These are phyloP conservation scores for Alternaria brassicicola DNA, from an alignment of 2,329 filamentous ascomycete genomes.

Conservation along the genomic window DNA sequence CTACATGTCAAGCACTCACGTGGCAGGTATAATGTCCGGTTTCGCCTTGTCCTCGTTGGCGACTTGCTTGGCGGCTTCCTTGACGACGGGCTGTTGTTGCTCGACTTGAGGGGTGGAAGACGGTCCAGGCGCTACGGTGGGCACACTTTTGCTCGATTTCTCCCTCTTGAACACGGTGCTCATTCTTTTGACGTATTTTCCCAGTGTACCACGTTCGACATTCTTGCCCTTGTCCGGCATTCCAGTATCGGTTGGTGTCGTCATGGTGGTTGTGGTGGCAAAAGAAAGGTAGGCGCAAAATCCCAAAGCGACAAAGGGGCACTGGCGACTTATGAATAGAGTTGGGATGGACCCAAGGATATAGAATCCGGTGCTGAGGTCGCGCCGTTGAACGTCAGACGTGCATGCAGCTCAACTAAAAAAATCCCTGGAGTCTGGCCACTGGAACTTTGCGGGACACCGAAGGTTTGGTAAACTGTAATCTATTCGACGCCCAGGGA, in stretches of 20 bases:
- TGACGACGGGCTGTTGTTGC: conserved; percentile 3
- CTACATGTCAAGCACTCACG: conserved; percentile 3
- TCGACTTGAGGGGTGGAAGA: conserved; percentile 14
- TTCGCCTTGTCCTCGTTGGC: conserved; percentile 7
- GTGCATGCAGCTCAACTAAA: conserved; percentile 32
- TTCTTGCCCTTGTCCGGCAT: conserved; percentile 28
- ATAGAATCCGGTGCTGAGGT: conserved; percentile 6
- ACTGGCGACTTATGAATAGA: conserved; percentile 2
- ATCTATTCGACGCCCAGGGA: conserved; percentile 20
- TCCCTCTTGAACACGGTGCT: conserved; percentile 48
- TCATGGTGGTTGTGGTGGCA: conserved; percentile 33
- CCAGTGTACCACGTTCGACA: conserved; percentile 40
- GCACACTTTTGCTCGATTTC: conserved; percentile 30
- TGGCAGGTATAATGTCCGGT: conserved; percentile 7
- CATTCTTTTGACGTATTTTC: conserved; percentile 50
- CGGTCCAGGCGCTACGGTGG: conserved; percentile 9
- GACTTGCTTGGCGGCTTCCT: conserved; percentile 8
- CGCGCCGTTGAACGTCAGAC: conserved; percentile 24
- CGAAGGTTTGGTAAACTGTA: conserved; percentile 14
- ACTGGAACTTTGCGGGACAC: conserved; percentile 37
- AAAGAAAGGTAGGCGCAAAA: neutral
- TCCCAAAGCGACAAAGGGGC: conserved; percentile 5
- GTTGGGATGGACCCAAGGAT: conserved; percentile 3
- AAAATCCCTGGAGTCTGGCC: conserved; percentile 30
- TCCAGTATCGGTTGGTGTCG: conserved; percentile 26